Base-by-base conservation (phyloP, 352 stramenopile species). In the Globisporangium camurandrum region DNA sequence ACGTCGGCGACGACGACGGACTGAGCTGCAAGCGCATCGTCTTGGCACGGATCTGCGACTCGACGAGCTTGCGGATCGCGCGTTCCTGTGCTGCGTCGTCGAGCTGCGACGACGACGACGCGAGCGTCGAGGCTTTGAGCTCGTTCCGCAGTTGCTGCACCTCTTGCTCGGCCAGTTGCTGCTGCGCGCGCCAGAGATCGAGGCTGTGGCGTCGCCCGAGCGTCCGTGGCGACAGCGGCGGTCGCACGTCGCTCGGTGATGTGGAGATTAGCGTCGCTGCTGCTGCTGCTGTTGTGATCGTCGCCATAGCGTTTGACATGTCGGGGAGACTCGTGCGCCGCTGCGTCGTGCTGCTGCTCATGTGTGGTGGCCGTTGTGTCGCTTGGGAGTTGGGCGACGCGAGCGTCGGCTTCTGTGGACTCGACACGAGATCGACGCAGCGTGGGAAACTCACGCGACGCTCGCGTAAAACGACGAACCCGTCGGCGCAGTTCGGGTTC, bases 41-140 rank as follows among this genome's bases (percentile, higher is more conserved):
- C 46, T 80, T 81, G 30, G 70, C 61, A 33, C 73, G 70, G 59
- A 86, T 75, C 60, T 88, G 72, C 10, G 76, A 72, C 16, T 64
- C 57, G 27, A 91, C 65, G 27, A 89, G 67, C 38, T 75, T 75
- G 37, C 86, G 69, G 36, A 95, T 68, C 24, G 83, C 75, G 34
- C 72, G 61, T 54, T 89, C 71, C 59, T 88, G 76, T 27, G 88
- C 67, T 30, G 49, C 53, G 27, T 59, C 46, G 31, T 54, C 46
- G 4, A 46, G 41, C 30, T 79, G 62, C 43, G 66, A 54, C 1
- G 61, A 42, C 43, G 66, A 54, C 1, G 61, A 42, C 24, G 48
- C 51, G 34, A 69, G 41, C 45, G 70, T 69, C n/a, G 64, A 64
- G 24, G 69, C 69, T 19, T 69, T 71, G 47, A 87, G 67, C 59